Evolutionary conservation across 192 early-diverging fungal species (phyloP).

Genomic region (Coemansia sp.): DNA sequence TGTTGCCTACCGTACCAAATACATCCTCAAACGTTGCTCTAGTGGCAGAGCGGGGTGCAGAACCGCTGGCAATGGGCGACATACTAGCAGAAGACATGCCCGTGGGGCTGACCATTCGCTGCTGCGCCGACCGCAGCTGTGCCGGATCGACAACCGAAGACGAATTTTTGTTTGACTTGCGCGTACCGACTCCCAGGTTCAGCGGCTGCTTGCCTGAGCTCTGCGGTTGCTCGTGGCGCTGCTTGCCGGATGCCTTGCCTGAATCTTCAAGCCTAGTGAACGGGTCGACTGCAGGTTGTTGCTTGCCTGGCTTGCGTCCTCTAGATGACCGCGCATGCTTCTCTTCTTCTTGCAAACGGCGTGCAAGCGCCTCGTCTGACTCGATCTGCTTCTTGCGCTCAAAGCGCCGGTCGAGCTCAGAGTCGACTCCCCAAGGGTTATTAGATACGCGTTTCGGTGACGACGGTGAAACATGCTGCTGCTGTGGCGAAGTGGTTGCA

Average conservation of each 20-base stretch:
- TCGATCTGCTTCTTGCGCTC: constrained; percentile 61
- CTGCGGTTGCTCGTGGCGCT: background rate
- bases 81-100: background rate
- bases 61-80: background rate
- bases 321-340: background rate
- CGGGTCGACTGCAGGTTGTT: constrained; percentile 3
- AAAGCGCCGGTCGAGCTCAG: constrained; percentile 41
- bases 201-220: constrained; percentile 27
- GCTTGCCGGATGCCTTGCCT: constrained; percentile 3
- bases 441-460: constrained; percentile 7
- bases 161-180: constrained; percentile 28
- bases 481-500: constrained; percentile 12
- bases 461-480: background rate
- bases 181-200: constrained; percentile 30
- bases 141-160: constrained; percentile 41
- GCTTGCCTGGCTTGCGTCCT: background rate
- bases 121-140: constrained; percentile 48
- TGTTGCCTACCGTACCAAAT: constrained; percentile 15
- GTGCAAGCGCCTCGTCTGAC: constrained; percentile 77
- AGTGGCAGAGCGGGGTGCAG: constrained; percentile 8
- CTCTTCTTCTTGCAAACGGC: constrained; percentile 77
- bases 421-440: constrained; percentile 52
- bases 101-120: constrained; percentile 23
- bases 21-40: constrained; percentile 31
- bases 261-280: constrained; percentile 21